These are phyloP conservation scores for Mortierella claussenii DNA, from an alignment of 192 early-diverging fungal species.

Conservation along the genomic window DNA sequence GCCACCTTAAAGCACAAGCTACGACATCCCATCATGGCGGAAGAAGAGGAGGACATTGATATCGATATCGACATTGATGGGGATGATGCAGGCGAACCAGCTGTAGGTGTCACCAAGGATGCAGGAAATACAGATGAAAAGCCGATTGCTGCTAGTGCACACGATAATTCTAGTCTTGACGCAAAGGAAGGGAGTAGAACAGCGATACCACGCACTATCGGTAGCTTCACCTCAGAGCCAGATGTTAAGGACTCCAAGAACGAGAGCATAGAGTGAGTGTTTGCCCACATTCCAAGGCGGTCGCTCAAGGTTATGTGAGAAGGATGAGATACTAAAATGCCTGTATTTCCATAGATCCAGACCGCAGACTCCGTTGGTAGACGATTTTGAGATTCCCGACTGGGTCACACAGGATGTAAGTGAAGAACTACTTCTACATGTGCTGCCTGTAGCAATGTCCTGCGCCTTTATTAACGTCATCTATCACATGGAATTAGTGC, in stretches of 20 bases:
- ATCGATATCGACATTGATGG: slow-evolving; percentile 50
- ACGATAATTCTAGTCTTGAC: neutral
- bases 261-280: too few species aligned
- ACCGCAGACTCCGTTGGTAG: slow-evolving; percentile 6
- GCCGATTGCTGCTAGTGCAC: neutral
- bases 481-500: slow-evolving; percentile 8
- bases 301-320: neutral
- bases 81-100: slow-evolving; percentile 20
- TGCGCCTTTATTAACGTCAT: neutral
- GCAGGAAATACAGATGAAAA: neutral
- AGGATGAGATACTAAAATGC: neutral
- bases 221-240: too few species aligned
- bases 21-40: slow-evolving; percentile 21
- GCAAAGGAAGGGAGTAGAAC: neutral
- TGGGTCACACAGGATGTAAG: slow-evolving; percentile 52
- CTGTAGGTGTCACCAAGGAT: neutral
- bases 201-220: neutral
- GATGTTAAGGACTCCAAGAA: neutral
- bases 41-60: slow-evolving; percentile 39
- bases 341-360: neutral
- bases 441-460: too few species aligned
- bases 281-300: neutral
- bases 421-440: neutral
- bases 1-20: too few species aligned
- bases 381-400: slow-evolving; percentile 43